phyloP scores from a whole-genome alignment of 257 asterid genomes.

The Solanum tacnaense region DNA sequence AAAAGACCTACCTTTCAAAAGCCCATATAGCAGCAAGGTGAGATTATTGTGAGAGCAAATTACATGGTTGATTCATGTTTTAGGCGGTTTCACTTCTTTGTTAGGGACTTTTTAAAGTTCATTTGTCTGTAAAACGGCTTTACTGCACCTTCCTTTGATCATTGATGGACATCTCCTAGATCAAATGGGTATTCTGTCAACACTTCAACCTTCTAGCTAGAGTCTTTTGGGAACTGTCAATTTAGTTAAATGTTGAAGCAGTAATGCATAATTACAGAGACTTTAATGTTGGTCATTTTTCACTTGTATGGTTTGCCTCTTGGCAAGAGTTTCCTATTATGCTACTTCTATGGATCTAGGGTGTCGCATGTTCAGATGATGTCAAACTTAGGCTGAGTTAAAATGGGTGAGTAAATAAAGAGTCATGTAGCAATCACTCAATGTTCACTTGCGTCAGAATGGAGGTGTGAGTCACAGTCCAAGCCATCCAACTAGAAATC shows the following conservation, averaged over 20 bases:
- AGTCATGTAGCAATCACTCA: background rate
- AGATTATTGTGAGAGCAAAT: background rate
- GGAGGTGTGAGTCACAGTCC: background rate
- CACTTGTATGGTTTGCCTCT: background rate
- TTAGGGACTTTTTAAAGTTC: background rate
- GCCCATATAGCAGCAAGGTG: constrained; percentile 29
- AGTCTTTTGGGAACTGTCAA: background rate
- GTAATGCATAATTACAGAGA: background rate
- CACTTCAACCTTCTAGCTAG: background rate
- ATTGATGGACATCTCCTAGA: background rate
- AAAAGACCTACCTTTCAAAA: background rate
- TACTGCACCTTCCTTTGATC: background rate
- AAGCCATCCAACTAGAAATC: background rate
- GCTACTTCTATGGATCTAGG: background rate
- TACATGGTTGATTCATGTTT: background rate
- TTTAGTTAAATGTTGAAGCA: background rate
- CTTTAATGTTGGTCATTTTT: background rate
- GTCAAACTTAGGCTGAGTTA: background rate
- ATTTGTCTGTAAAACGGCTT: background rate
- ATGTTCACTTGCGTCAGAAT: background rate
- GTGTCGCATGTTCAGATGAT: background rate
- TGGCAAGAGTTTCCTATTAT: background rate
- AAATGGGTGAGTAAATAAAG: background rate
- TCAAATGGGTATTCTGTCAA: background rate
- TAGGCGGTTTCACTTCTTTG: background rate